Evolutionary conservation across 2,329 filamentous ascomycete species (phyloP).

Genomic region (Sporothrix dimorphospora): DNA sequence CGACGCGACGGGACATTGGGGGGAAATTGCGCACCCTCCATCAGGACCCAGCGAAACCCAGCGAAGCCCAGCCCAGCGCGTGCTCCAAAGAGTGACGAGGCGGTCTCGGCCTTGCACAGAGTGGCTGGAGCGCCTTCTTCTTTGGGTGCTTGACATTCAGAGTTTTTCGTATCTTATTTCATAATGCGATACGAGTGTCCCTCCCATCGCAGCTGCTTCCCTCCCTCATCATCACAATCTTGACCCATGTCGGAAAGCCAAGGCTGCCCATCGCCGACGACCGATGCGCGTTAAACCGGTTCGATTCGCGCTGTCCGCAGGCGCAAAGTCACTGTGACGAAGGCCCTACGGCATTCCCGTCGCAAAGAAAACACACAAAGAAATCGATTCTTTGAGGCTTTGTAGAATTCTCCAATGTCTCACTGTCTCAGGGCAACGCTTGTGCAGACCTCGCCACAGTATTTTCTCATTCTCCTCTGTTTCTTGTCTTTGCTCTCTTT

Average conservation of each 20-base stretch:
- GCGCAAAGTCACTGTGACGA: background rate
- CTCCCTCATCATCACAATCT: background rate
- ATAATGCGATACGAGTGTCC: slow-evolving; percentile 5
- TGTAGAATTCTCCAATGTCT: background rate
- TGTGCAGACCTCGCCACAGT: slow-evolving; percentile 6
- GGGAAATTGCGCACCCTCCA: slow-evolving; percentile 29
- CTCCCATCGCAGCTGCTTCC: background rate
- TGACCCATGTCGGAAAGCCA: background rate
- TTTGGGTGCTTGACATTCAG: background rate
- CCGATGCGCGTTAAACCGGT: slow-evolving; percentile 9
- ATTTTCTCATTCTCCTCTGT: background rate
- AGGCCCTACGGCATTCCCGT: background rate
- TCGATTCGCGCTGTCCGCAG: slow-evolving; percentile 12
- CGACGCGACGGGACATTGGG: slow-evolving; percentile 4
- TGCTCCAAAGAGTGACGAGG: background rate
- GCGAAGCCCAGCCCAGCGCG: background rate
- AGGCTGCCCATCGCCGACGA: background rate
- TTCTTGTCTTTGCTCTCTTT: background rate
- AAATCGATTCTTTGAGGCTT: background rate
- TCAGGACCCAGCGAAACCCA: background rate
- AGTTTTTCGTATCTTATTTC: background rate
- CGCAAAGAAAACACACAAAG: background rate
- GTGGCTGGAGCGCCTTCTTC: background rate
- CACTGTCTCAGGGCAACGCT: background rate
- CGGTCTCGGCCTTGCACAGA: background rate